phyloP scores from a whole-genome alignment of 2,329 filamentous ascomycete genomes.

The Colletotrichum plurivorum region DNA sequence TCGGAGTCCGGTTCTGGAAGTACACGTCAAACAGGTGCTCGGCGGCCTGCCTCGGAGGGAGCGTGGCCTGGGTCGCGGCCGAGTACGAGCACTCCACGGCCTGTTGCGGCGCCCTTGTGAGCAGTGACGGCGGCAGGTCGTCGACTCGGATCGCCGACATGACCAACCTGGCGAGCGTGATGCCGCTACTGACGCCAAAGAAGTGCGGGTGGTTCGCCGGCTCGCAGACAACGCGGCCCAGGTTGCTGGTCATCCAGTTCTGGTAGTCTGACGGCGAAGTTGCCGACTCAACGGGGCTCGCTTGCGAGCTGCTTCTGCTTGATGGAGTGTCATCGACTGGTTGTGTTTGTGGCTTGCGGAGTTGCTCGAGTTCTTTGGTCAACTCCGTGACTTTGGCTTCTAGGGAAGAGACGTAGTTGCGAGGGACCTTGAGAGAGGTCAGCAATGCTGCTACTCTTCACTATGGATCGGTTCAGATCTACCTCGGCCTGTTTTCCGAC shows the following conservation, averaged over 20 bases:
- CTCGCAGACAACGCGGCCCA: conserved; percentile 43
- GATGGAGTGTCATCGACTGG: background rate
- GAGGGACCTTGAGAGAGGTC: conserved; percentile 31
- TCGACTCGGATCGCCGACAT: conserved; percentile 47
- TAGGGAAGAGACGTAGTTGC: conserved; percentile 40
- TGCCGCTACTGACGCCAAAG: conserved; percentile 50
- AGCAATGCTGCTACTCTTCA: background rate
- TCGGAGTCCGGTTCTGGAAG: conserved; percentile 51
- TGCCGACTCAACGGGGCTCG: conserved; percentile 25
- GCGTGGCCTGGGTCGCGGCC: conserved; percentile 42
- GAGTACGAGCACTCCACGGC: background rate
- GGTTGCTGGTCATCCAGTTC: conserved; percentile 40
- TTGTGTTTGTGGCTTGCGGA: conserved; percentile 23
- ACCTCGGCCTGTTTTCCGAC: conserved; percentile 39
- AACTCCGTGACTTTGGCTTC: conserved; percentile 39
- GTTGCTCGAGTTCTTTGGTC: conserved; percentile 37
- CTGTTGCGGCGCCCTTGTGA: background rate
- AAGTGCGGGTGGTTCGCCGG: conserved; percentile 46
- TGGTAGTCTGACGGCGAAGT: conserved; percentile 4
- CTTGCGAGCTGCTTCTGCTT: background rate
- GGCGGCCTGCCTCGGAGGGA: conserved; percentile 50
- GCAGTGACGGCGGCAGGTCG: conserved; percentile 21
- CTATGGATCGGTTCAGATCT: background rate
- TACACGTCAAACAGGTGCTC: conserved; percentile 51
- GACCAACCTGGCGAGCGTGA: conserved; percentile 50